Evolutionary conservation across 73 alveolate species (phyloP).

Genomic region (Paramecium pentaurelia): DNA sequence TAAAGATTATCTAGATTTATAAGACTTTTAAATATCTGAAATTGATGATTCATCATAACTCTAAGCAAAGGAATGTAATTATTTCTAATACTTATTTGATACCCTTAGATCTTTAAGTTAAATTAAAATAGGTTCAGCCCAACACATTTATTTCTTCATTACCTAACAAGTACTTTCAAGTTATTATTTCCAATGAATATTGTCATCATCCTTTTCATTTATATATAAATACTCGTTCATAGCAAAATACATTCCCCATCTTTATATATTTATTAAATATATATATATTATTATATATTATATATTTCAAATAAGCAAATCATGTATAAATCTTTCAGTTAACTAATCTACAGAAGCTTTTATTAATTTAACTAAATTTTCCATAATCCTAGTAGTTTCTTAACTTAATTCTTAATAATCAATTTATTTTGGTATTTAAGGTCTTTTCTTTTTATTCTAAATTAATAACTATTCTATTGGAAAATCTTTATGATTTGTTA

Average conservation of each 20-base stretch:
- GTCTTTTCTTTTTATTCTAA: not conserved
- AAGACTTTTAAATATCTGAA: not conserved
- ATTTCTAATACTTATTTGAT: not conserved
- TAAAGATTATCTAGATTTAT: not conserved
- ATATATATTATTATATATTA: too few relatives aligned
- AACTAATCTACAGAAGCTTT: not conserved
- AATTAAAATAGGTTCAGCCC: conserved; percentile 4
- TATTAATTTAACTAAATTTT: not conserved
- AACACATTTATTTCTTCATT: not conserved
- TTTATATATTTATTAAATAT: not conserved
- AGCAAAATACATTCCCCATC: not conserved
- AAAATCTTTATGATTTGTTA: not conserved
- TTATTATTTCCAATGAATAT: not conserved
- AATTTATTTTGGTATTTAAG: not conserved
- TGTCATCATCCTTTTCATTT: not conserved
- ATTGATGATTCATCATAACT: not conserved
- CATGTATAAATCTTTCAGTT: conserved; percentile 28
- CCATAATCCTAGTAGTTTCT: not conserved
- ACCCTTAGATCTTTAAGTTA: not conserved
- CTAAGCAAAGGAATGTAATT: not conserved
- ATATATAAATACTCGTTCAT: not conserved
- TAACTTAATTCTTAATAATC: not conserved
- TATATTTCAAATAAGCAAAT: not conserved
- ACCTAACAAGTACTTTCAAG: not conserved
- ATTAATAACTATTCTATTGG: not conserved